Base-by-base conservation (phyloP, 2,329 filamentous ascomycete species). In the Colletotrichum tropicale region DNA sequence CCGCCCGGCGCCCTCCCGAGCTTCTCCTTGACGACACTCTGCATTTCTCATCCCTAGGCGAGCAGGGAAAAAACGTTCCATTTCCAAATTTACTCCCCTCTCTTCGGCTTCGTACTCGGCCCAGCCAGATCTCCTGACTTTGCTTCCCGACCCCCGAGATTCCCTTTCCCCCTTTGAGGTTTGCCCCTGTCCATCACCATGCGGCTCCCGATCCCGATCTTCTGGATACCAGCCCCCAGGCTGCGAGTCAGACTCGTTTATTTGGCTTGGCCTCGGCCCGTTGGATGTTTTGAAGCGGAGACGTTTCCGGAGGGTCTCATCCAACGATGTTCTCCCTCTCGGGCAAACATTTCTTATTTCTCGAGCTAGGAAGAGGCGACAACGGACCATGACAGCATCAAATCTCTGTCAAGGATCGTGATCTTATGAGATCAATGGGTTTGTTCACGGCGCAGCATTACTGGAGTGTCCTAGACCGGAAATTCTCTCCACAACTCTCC, bases 181-280 rank as follows among this genome's bases (percentile, higher is more conserved):
- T 16, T 72, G 62, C 61, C 73, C 69, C 73, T 75, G 73, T 67
- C 73, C 56, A 75, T 72, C 73, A 67, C 61, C 62, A n/a, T 58
- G 36, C 38, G 62, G 62, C 61, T 75, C 55, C 30, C 36, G 18
- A 62, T 71, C 52, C 38, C 43, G 69, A 58, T 67, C 16, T 32
- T 28, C 3, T 62, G 58, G 38, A 38, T 21, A 7, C 24, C n/a
- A 32, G 9, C 4, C 18, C 30, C 36, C 52, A 30, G 32, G 32
- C 15, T 24, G 58, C 21, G 73, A 72, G 69, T 67, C 69, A 72
- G 62, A 36, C 21, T 36, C 8, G 16, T 13, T 34, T 6, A 26
- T 8, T 13, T 5, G 36, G 28, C 32, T 10, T 16, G 69, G 55
- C 67, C 55, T 75, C 62, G 73, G 62, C 73, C 56, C 21, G 69